Conservation (phyloP, 306 rosid species). For the Neltuma alba region DNA sequence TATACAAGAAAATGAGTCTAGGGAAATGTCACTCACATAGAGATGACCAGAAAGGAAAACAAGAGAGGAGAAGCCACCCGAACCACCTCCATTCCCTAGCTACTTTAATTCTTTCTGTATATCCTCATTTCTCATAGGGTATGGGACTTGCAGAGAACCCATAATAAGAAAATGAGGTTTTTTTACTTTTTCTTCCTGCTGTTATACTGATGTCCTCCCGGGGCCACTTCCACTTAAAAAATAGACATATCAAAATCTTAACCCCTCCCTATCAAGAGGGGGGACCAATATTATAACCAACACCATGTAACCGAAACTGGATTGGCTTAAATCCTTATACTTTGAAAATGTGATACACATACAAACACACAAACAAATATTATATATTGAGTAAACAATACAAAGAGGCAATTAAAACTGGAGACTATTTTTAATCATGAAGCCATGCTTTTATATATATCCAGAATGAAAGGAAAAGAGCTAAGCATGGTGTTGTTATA, state of each 20-base stretch:
- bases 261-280: neutral
- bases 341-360: neutral
- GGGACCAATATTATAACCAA: neutral
- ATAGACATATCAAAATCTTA: neutral
- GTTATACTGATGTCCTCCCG: neutral
- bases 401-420: neutral
- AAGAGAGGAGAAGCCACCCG: neutral
- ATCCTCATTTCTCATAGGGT: neutral
- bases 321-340: neutral
- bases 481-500: neutral
- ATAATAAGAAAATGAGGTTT: neutral
- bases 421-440: neutral
- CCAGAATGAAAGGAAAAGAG: neutral
- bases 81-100: neutral
- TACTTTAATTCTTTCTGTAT: neutral
- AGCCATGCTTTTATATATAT: neutral
- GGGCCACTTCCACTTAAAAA: neutral
- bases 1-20: neutral
- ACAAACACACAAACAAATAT: neutral
- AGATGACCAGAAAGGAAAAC: neutral
- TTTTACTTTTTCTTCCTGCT: neutral
- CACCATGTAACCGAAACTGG: neutral
- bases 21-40: neutral
- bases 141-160: neutral
- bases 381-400: neutral